phyloP scores from a whole-genome alignment of 2,329 filamentous ascomycete species.

The Diaporthe citri region DNA sequence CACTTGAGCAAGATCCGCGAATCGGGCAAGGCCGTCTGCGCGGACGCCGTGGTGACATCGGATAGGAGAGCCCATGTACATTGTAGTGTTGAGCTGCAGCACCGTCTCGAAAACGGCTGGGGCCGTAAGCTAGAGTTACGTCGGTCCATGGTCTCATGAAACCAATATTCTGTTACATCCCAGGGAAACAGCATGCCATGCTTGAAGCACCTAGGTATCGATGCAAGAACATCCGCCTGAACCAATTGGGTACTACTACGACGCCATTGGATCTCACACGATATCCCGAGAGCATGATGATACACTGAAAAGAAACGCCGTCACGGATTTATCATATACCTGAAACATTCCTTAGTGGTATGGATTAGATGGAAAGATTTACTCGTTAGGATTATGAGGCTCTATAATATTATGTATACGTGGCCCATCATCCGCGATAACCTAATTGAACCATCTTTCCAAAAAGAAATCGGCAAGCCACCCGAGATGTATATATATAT shows the following conservation, averaged over 20 bases:
- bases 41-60: background rate
- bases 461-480: background rate
- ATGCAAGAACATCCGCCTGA: too few relatives aligned
- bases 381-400: background rate
- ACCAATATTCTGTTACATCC: too few relatives aligned
- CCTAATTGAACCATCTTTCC: background rate
- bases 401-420: background rate
- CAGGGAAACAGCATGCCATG: background rate
- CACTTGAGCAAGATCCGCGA: background rate
- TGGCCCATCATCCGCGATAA: background rate
- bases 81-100: background rate
- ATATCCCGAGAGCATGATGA: background rate
- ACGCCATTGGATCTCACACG: fast-evolving
- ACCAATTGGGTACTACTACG: too few relatives aligned
- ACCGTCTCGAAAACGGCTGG: background rate
- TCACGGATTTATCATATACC: background rate
- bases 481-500: background rate
- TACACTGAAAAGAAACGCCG: background rate
- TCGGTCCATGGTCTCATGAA: background rate
- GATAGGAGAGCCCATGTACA: too few relatives aligned
- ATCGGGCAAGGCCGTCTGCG: background rate
- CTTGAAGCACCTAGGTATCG: too few relatives aligned
- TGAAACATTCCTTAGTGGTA: too few relatives aligned
- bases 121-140: background rate
- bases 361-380: background rate